Percentiles rank a stretch among this genome's conserved stretches.
These are phyloP conservation scores for Cercophora sp. DNA, from an alignment of 495 filamentous ascomycete genomes.

Conservation along the genomic window DNA sequence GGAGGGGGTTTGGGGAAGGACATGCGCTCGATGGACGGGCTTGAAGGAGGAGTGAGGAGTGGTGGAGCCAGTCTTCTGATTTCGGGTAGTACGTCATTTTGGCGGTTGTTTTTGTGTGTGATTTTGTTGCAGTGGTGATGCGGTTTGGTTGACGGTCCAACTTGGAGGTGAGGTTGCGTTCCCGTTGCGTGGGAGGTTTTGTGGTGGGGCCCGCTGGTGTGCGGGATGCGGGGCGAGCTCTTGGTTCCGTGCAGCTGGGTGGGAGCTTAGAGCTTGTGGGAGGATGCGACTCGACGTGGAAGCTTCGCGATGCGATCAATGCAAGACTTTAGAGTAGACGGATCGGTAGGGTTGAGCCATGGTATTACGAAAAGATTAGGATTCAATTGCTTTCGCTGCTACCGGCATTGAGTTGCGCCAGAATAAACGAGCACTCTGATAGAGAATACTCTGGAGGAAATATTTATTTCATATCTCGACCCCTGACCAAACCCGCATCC, in stretches of 20 bases:
- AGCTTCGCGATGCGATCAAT: no score
- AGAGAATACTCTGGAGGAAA: no score
- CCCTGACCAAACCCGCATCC: not conserved
- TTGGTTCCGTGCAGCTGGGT: no score
- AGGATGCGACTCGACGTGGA: no score
- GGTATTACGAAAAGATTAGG: no score
- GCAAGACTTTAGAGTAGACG: no score
- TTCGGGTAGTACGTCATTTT: constrained; percentile 51
- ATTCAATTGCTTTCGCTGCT: no score
- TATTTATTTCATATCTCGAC: no score
- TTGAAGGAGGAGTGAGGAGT: constrained; percentile 45
- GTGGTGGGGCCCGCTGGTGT: constrained; percentile 20
- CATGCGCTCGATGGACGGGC: constrained; percentile 46
- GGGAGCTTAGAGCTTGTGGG: no score
- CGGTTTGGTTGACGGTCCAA: not conserved
- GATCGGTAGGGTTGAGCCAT: no score
- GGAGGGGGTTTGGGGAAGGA: not conserved
- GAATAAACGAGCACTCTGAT: no score
- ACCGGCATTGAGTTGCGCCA: no score
- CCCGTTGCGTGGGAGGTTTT: constrained; percentile 7
- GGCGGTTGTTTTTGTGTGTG: not conserved
- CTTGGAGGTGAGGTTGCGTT: constrained; percentile 17
- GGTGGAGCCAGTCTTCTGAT: constrained; percentile 51
- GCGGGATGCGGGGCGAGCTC: constrained; percentile 20
- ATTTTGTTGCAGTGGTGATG: not conserved